Conservation (phyloP, 441 rosid species). For the Croton laevigatus region DNA sequence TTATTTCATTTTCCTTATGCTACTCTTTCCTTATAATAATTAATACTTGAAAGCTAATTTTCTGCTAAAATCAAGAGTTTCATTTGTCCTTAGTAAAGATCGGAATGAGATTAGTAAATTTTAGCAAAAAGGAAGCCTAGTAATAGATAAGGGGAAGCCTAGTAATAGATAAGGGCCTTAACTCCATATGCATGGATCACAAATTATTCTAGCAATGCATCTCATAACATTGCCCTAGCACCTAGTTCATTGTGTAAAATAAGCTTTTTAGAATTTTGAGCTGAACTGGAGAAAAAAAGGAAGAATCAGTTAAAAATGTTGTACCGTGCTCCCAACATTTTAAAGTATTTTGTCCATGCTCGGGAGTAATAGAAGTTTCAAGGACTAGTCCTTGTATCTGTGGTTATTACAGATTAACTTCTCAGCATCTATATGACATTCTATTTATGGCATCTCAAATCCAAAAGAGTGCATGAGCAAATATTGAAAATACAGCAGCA, state of each 20-base stretch:
- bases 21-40: not conserved
- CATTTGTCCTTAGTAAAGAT: not conserved
- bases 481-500: not conserved
- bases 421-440: not conserved
- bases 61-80: not conserved
- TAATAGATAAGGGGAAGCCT: not conserved
- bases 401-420: not conserved
- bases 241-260: too few species aligned
- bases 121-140: not conserved
- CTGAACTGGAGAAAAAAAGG: not conserved
- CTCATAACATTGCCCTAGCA: not conserved
- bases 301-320: not conserved
- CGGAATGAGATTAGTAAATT: not conserved
- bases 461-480: not conserved
- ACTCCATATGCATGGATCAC: not conserved
- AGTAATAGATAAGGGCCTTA: not conserved
- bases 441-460: not conserved
- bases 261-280: not conserved
- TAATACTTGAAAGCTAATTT: not conserved
- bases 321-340: not conserved
- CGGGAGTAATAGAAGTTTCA: not conserved
- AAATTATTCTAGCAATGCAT: too few species aligned
- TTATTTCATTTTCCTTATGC: constrained; percentile 4
- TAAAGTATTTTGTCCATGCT: not conserved
- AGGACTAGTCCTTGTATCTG: not conserved